A percentile compares a stretch with the other conserved stretches of the same genome.
phyloP scores from a whole-genome alignment of 2,329 filamentous ascomycete species.

The Neocucurbitaria cava region DNA sequence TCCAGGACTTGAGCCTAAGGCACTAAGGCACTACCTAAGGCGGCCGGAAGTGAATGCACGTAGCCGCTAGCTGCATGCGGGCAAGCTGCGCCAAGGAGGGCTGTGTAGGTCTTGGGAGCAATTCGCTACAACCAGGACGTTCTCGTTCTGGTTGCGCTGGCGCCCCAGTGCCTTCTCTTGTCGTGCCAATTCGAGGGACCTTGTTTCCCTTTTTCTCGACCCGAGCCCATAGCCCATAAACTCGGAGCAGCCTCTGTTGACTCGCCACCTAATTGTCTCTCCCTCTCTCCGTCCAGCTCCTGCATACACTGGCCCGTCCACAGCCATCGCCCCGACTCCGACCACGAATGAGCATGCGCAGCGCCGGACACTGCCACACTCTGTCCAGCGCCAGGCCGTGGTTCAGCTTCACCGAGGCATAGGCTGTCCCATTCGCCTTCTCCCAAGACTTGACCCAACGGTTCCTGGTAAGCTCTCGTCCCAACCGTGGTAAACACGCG shows the following conservation, averaged over 20 bases:
- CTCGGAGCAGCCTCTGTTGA: not conserved
- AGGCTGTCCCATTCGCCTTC: constrained; percentile 1
- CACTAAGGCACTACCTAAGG: too few species aligned
- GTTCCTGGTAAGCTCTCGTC: constrained; percentile 8
- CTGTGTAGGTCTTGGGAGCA: not conserved
- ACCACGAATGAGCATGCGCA: constrained; percentile 13
- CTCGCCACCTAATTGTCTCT: not conserved
- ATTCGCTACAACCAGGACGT: not conserved
- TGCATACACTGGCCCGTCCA: not conserved
- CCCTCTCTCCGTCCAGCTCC: not conserved
- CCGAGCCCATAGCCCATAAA: not conserved
- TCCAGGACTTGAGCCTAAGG: not conserved
- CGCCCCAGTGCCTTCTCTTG: not conserved
- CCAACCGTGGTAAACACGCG: not conserved
- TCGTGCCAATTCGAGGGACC: not conserved
- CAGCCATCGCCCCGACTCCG: not conserved
- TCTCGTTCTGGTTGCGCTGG: not conserved
- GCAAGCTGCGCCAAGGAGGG: not conserved
- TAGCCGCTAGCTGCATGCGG: not conserved
- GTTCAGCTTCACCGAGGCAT: constrained; percentile 5
- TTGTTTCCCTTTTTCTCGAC: not conserved
- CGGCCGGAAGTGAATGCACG: not conserved
- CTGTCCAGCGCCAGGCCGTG: not conserved
- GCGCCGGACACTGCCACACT: constrained; percentile 13
- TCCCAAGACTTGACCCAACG: not conserved